Conservation (phyloP, 2,329 filamentous ascomycete genomes). For the Colletotrichum costaricense region DNA sequence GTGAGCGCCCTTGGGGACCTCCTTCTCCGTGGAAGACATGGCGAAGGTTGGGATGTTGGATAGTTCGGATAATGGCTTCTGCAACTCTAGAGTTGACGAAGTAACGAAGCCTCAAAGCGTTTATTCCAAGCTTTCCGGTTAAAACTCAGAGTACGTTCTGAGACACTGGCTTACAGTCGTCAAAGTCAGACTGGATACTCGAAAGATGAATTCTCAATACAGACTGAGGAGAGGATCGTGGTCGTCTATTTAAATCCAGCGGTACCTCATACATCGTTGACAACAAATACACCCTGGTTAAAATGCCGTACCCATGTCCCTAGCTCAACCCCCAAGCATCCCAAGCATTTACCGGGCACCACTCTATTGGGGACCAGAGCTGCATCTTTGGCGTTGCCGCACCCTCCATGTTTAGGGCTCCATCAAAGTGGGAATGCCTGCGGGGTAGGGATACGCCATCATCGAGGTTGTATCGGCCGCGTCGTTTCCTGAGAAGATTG, state of each 20-base stretch:
- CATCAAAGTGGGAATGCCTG: slow-evolving; percentile 10
- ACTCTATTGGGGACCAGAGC: not conserved
- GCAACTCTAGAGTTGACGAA: not conserved
- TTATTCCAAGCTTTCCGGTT: not conserved
- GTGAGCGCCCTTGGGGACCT: slow-evolving; percentile 3
- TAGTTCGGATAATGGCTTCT: not conserved
- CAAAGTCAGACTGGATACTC: not conserved
- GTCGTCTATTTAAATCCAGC: slow-evolving; percentile 4
- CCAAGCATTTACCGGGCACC: not conserved
- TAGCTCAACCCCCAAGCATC: not conserved
- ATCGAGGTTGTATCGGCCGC: not conserved
- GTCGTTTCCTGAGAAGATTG: not conserved
- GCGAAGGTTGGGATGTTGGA: not conserved
- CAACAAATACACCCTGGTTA: not conserved
- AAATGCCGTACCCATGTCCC: slow-evolving; percentile 18
- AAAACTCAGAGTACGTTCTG: not conserved
- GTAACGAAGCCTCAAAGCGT: not conserved
- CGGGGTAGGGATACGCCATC: slow-evolving; percentile 21
- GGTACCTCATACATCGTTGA: not conserved
- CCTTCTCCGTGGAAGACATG: slow-evolving; percentile 32
- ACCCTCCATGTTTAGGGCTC: slow-evolving; percentile 6
- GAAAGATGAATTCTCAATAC: not conserved
- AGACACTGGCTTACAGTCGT: not conserved
- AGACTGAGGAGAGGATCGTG: not conserved
- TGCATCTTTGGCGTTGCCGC: slow-evolving; percentile 17